These are phyloP conservation scores for Dioszegia crocea DNA, from an alignment of 768 basidiomycete species.

Conservation along the genomic window DNA sequence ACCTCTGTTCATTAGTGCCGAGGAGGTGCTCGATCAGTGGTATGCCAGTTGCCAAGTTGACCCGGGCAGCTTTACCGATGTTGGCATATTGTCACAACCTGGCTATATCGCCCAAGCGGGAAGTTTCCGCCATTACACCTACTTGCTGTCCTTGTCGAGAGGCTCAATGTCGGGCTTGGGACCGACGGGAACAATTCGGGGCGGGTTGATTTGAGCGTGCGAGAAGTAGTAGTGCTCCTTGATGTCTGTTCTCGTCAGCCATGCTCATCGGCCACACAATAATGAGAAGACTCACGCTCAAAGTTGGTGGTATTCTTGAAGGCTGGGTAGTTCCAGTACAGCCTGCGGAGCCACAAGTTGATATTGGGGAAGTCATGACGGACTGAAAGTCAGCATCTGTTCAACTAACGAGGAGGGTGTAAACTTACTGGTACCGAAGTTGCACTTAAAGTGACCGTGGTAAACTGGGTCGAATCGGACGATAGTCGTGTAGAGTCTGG, in stretches of 20 bases:
- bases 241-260: constrained; percentile 51
- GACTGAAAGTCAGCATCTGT: constrained; percentile 47
- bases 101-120: neutral
- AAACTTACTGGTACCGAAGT: constrained; percentile 59
- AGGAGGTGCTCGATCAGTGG: no score
- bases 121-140: neutral
- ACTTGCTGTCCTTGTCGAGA: constrained; percentile 24
- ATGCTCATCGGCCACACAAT: constrained; percentile 53
- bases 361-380: constrained; percentile 82
- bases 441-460: constrained; percentile 89
- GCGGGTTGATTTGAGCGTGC: constrained; percentile 66
- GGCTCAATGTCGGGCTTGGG: constrained; percentile 68
- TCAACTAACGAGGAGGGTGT: constrained; percentile 35
- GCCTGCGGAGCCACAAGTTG: constrained; percentile 71
- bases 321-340: constrained; percentile 86
- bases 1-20: no score
- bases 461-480: constrained; percentile 66
- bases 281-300: constrained; percentile 59
- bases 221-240: constrained; percentile 50
- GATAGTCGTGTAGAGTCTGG: constrained; percentile 85
- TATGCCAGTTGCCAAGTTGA: no score
- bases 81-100: no score
- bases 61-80: no score
- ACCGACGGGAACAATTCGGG: constrained; percentile 69
- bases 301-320: constrained; percentile 87